Percentiles rank a stretch among this genome's conserved stretches.
Evolutionary conservation across 208 protist genomes (phyloP).

Genomic region (Leishmania amazonensis): DNA sequence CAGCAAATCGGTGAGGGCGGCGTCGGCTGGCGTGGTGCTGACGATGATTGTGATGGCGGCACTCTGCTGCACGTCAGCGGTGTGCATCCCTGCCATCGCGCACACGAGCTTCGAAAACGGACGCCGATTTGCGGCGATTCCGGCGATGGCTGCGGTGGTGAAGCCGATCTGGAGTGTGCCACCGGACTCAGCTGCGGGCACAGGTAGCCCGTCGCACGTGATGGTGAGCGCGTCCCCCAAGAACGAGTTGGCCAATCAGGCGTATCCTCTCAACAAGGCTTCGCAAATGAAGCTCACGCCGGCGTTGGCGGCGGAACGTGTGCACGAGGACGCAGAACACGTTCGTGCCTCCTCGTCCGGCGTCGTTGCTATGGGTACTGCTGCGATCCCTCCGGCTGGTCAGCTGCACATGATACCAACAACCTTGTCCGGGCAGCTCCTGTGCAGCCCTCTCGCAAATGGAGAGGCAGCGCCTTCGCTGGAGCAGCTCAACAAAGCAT

Average conservation of each 20-base stretch:
- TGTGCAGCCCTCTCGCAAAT: slow-evolving; percentile 2
- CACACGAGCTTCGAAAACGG: neutral
- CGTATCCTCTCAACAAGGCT: neutral
- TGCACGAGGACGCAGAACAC: slow-evolving; percentile 5
- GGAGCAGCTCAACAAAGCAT: neutral
- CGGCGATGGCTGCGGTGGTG: neutral
- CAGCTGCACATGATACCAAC: neutral
- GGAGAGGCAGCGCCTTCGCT: neutral
- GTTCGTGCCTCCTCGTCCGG: neutral
- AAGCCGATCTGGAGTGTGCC: neutral
- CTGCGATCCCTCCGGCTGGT: neutral
- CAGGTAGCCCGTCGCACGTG: neutral
- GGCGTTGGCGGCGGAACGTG: neutral
- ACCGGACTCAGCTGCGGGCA: no score
- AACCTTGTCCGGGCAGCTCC: neutral
- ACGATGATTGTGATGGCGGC: neutral
- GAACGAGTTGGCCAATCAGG: neutral
- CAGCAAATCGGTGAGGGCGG: neutral
- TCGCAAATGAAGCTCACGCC: neutral
- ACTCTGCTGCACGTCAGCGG: neutral
- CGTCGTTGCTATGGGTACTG: neutral
- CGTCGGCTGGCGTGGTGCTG: neutral
- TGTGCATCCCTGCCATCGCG: neutral
- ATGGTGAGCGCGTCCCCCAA: neutral
- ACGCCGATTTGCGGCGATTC: neutral